phyloP scores from a whole-genome alignment of 2,329 filamentous ascomycete species.

The Teratosphaeria zuluensis region DNA sequence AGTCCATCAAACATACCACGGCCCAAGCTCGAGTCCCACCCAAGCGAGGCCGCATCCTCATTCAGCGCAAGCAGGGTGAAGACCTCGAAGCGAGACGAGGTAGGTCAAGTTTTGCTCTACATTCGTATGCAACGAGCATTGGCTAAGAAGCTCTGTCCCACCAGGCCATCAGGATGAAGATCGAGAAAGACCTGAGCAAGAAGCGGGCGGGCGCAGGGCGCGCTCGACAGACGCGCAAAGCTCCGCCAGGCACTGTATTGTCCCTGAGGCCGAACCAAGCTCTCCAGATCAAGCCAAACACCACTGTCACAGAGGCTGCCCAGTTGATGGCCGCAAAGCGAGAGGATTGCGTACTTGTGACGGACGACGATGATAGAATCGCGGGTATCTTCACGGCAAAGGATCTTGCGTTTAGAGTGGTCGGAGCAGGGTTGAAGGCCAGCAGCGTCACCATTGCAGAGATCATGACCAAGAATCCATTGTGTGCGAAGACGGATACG shows the following conservation, averaged over 20 bases:
- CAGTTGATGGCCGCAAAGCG: conserved; percentile 98
- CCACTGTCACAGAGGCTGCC: conserved; percentile 88
- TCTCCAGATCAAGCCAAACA: conserved; percentile 91
- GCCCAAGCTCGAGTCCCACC: conserved; percentile 54
- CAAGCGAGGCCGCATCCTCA: conserved; percentile 53
- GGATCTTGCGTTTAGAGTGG: conserved; percentile 93
- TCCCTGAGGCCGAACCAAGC: conserved; percentile 91
- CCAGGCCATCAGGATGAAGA: conserved; percentile 90
- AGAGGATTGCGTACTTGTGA: conserved; percentile 95
- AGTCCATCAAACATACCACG: conserved; percentile 64
- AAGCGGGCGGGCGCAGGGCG: conserved; percentile 77
- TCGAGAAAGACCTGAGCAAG: conserved; percentile 96
- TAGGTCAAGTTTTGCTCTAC: conserved; percentile 32
- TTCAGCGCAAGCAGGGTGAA: conserved; percentile 92
- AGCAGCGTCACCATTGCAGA: conserved; percentile 87
- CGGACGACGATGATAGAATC: conserved; percentile 95
- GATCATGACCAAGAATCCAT: conserved; percentile 99
- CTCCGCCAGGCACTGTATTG: conserved; percentile 89
- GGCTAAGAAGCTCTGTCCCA: background rate
- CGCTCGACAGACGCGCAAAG: conserved; percentile 79
- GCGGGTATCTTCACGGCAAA: conserved; percentile 98
- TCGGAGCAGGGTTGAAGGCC: conserved; percentile 81
- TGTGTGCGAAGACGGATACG: conserved; percentile 94
- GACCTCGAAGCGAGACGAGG: conserved; percentile 97
- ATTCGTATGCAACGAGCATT: background rate